These are phyloP conservation scores for Malassezia obtusa DNA, from an alignment of 1,284 basidiomycete species.

Conservation along the genomic window DNA sequence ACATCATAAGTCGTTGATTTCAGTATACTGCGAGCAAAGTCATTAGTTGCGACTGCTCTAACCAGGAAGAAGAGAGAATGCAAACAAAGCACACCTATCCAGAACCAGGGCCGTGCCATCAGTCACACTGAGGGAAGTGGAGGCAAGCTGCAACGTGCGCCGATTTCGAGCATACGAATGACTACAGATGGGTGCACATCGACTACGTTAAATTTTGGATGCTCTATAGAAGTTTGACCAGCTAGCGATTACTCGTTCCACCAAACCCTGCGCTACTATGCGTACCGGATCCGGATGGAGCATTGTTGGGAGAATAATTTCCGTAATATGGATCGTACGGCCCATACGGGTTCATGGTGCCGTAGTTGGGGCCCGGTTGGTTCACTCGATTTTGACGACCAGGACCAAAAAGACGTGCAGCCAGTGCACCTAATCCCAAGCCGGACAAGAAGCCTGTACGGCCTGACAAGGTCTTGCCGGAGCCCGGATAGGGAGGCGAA, in stretches of 20 bases:
- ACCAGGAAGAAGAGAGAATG: neutral
- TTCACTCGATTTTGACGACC: neutral
- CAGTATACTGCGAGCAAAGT: neutral
- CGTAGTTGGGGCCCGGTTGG: neutral
- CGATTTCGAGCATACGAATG: too few species aligned
- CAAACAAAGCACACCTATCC: neutral
- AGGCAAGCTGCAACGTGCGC: too few species aligned
- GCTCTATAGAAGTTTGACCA: too few species aligned
- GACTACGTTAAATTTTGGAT: too few species aligned
- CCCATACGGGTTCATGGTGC: conserved; percentile 9
- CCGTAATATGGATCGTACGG: conserved; percentile 4
- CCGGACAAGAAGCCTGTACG: conserved; percentile 1
- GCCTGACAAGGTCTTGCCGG: neutral
- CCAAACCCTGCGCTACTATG: conserved; percentile 12
- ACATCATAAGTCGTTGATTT: neutral
- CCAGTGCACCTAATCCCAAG: conserved; percentile 11
- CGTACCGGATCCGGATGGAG: neutral
- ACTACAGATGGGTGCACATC: too few species aligned
- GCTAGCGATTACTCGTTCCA: conserved; percentile 10
- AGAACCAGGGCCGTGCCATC: neutral
- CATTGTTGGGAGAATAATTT: neutral
- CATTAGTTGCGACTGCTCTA: neutral
- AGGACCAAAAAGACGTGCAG: conserved; percentile 1
- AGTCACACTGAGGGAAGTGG: neutral
- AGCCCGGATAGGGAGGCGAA: neutral